Evolutionary conservation across 371 early-diverging fungal species (phyloP).

Genomic region (Actinomortierella ambigua): DNA sequence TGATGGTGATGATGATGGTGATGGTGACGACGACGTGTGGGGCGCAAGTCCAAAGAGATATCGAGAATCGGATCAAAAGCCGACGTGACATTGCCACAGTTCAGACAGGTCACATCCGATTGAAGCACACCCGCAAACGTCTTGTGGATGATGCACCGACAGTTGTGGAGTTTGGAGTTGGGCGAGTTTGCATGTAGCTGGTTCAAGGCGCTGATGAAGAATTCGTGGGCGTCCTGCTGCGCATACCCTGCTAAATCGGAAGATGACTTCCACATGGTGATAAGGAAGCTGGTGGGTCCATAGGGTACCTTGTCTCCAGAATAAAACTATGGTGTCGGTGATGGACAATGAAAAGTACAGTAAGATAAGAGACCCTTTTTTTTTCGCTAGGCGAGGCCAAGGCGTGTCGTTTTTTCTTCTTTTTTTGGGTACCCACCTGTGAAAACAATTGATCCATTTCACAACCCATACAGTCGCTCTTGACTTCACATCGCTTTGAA

Average conservation of each 20-base stretch:
- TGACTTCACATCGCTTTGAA: constrained; percentile 62
- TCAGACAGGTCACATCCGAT: constrained; percentile 86
- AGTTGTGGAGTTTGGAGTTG: constrained; percentile 51
- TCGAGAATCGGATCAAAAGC: constrained; percentile 92
- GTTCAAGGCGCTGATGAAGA: constrained; percentile 89
- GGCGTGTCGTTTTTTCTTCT: too few species aligned
- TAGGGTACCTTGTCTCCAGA: constrained; percentile 75
- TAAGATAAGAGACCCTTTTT: too few species aligned
- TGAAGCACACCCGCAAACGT: constrained; percentile 91
- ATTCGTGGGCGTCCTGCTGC: constrained; percentile 98
- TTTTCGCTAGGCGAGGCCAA: too few species aligned
- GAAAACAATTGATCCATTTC: constrained; percentile 85
- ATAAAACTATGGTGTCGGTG: constrained; percentile 65
- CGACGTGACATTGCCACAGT: constrained; percentile 81
- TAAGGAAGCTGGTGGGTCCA: constrained; percentile 84
- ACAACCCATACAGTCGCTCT: constrained; percentile 87
- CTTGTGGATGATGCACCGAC: constrained; percentile 88
- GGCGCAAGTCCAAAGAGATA: constrained; percentile 83
- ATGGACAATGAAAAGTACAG: not conserved
- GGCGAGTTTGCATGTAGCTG: constrained; percentile 77
- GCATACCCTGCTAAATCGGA: constrained; percentile 89
- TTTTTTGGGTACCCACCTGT: constrained; percentile 60
- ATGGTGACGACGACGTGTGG: constrained; percentile 24
- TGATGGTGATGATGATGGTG: too few species aligned
- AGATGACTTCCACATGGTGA: constrained; percentile 88